Evolutionary conservation across 495 filamentous ascomycete genomes (phyloP).

Genomic region (Neurospora sp.): DNA sequence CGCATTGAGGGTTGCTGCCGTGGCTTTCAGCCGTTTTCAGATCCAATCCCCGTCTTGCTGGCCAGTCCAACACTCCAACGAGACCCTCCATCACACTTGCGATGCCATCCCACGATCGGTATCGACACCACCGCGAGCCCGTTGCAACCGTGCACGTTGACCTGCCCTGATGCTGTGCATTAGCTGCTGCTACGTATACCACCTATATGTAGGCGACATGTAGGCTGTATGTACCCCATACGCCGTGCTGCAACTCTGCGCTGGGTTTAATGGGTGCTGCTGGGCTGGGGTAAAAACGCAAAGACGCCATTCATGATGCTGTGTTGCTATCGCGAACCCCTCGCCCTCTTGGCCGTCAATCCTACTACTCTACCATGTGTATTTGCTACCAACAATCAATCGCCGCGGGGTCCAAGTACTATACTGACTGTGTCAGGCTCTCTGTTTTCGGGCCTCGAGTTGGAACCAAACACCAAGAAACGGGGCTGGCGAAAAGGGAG

Average conservation of each 20-base stretch:
- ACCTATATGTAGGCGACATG: neutral
- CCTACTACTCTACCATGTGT: neutral
- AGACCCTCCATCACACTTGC: neutral
- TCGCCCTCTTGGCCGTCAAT: neutral
- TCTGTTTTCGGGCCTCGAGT: neutral
- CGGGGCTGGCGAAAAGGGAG: neutral
- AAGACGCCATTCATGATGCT: neutral
- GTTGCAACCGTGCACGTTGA: neutral
- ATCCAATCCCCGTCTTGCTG: neutral
- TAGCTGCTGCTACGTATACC: neutral
- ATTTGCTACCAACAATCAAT: neutral
- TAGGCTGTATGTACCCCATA: neutral
- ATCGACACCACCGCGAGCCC: neutral
- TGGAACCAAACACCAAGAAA: neutral
- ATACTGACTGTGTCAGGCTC: neutral
- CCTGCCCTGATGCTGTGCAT: neutral
- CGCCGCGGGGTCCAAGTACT: neutral
- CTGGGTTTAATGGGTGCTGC: neutral
- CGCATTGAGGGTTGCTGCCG: neutral
- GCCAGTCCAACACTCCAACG: neutral
- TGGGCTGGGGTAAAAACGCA: neutral
- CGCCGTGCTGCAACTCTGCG: neutral
- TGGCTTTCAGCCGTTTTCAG: neutral
- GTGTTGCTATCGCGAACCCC: neutral
- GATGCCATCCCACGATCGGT: neutral